phyloP scores from a whole-genome alignment of 306 rosid species.

The Fagus crenata region DNA sequence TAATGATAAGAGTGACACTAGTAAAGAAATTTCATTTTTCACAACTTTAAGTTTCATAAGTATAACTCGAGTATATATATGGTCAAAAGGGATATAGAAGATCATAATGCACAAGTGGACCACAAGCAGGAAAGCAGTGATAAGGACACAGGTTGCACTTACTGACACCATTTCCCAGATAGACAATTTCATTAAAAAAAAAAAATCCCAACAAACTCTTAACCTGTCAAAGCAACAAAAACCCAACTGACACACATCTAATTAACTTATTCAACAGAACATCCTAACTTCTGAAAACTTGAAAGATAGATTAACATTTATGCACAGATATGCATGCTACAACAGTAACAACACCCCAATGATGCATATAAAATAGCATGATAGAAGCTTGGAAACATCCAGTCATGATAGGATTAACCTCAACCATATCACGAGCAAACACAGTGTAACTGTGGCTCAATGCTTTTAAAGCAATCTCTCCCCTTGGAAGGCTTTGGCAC shows the following conservation, averaged over 20 bases:
- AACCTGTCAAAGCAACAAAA: neutral
- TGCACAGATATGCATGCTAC: neutral
- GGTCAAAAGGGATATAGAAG: neutral
- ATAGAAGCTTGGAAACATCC: neutral
- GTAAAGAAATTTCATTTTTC: neutral
- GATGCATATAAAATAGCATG: neutral
- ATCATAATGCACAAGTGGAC: neutral
- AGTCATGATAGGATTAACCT: constrained; percentile 53
- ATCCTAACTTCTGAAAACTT: neutral
- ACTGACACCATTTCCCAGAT: neutral
- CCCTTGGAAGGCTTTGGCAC: constrained; percentile 93
- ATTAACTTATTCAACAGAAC: neutral
- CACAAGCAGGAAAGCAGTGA: too few species aligned
- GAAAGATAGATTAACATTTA: neutral
- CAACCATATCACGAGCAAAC: constrained; percentile 81
- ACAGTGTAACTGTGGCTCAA: constrained; percentile 88
- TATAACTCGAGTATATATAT: neutral
- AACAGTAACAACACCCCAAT: constrained; percentile 1
- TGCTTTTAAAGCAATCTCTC: constrained; percentile 83
- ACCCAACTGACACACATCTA: neutral
- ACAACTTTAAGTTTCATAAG: neutral
- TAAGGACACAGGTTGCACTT: neutral
- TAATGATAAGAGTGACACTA: neutral
- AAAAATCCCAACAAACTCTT: neutral
- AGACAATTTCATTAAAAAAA: neutral